phyloP scores from a whole-genome alignment of 805 yeast genomes.

The Saccharomycopsis capsularis region DNA sequence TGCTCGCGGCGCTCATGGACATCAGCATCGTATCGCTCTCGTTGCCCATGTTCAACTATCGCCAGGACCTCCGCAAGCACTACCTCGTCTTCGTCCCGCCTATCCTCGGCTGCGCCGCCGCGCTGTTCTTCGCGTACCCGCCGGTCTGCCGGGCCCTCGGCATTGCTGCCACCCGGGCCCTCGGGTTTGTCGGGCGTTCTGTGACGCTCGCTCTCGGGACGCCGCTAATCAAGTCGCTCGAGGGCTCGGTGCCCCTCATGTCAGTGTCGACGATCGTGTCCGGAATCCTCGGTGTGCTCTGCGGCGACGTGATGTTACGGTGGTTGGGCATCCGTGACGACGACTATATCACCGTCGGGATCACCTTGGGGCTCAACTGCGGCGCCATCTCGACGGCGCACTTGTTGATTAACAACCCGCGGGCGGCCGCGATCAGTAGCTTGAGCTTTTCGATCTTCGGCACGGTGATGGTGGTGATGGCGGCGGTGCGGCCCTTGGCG shows the following conservation, averaged over 20 bases:
- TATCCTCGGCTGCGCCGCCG: slow-evolving; percentile 44
- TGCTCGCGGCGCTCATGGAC: slow-evolving; percentile 65
- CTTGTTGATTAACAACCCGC: slow-evolving; percentile 57
- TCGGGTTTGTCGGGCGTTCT: slow-evolving; percentile 74
- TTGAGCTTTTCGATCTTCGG: slow-evolving; percentile 69
- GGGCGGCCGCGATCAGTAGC: slow-evolving; percentile 76
- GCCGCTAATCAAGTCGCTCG: slow-evolving; percentile 60
- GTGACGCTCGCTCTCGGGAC: slow-evolving; percentile 76
- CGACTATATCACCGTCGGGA: slow-evolving; percentile 71
- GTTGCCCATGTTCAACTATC: slow-evolving; percentile 69
- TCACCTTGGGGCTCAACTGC: slow-evolving; percentile 69
- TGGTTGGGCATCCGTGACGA: slow-evolving; percentile 45
- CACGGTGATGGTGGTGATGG: slow-evolving; percentile 60
- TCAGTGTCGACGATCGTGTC: slow-evolving; percentile 73
- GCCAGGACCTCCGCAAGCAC: slow-evolving; percentile 54
- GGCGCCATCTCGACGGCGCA: slow-evolving; percentile 83
- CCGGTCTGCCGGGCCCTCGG: slow-evolving; percentile 60
- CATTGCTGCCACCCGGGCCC: slow-evolving; percentile 49
- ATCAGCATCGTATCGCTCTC: slow-evolving; percentile 69
- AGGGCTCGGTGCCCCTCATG: slow-evolving; percentile 65
- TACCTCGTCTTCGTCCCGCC: slow-evolving; percentile 56
- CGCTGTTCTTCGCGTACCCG: slow-evolving; percentile 65
- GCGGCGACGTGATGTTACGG: slow-evolving; percentile 45
- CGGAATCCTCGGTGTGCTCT: slow-evolving; percentile 68
- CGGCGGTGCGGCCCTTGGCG: slow-evolving; percentile 53